A percentile compares a stretch with the other conserved stretches of the same genome.
Conservation (phyloP, 768 basidiomycete genomes). For the Mycena polygramma region DNA sequence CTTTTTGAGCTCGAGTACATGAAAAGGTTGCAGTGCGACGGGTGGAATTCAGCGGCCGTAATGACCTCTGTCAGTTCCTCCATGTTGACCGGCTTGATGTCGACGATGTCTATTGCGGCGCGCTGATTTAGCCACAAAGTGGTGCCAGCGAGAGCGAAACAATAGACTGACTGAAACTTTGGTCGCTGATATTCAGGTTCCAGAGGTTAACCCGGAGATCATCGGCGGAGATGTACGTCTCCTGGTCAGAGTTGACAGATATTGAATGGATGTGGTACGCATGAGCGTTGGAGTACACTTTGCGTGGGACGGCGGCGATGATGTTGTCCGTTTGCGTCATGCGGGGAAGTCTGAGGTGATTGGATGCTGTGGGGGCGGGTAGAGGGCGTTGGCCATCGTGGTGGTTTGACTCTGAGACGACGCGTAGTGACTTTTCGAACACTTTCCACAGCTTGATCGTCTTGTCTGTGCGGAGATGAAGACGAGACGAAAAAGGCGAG, state of each 20-base stretch:
- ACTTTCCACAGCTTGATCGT: conserved; percentile 99
- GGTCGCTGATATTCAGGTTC: conserved; percentile 98
- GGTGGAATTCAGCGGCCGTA: conserved; percentile 99
- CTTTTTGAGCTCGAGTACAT: conserved; percentile 99
- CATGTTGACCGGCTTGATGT: conserved; percentile 99
- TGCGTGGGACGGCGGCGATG: conserved; percentile 97
- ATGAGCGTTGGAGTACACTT: conserved; percentile 99
- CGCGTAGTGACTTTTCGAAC: conserved; percentile 97
- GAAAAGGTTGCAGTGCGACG: conserved; percentile 96
- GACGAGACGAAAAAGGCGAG: conserved; percentile 20
- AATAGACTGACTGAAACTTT: conserved; percentile 91
- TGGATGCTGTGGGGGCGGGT: conserved; percentile 68
- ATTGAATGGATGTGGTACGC: conserved; percentile 99
- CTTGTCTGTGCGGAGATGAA: conserved; percentile 76
- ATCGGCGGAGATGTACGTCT: conserved; percentile 99
- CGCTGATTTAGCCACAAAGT: conserved; percentile 13
- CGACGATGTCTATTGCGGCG: conserved; percentile 86
- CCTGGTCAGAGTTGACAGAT: conserved; percentile 98
- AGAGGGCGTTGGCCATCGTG: conserved; percentile 81
- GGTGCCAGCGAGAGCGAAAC: conserved; percentile 11
- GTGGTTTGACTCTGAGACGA: conserved; percentile 97
- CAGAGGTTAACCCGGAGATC: conserved; percentile 97
- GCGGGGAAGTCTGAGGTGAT: conserved; percentile 86
- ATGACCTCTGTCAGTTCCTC: conserved; percentile 99
- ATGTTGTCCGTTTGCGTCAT: conserved; percentile 97